Evolutionary conservation across 768 basidiomycete genomes (phyloP), one percentile per base, ranked within the genome.

Genomic region (Hortiboletus flavorubellus): DNA sequence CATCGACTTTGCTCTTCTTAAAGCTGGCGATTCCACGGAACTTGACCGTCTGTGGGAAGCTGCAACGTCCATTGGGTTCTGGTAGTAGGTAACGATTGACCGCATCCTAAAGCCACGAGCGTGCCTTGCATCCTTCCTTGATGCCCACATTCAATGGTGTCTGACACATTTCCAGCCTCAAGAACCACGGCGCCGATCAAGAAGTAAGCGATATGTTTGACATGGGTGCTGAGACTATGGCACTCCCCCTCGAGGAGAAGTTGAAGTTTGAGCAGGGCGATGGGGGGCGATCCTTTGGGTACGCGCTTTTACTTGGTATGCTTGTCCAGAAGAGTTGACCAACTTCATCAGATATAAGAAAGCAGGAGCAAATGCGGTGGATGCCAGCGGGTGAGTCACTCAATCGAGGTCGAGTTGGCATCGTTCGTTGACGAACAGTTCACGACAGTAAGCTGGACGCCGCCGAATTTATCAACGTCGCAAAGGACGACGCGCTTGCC

Each of bases 401-500:
- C 8, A 9, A n/a, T n/a, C n/a, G n/a, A 42, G 14, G 30, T 21
- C 5, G 18, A 39, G 45, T 33, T 23, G 9, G 21, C 31, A n/a
- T 10, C 12, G 7, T 45, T 18, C n/a, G 11, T 41, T 39, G 26
- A 57, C 10, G 8, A 23, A 51, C 7, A 2, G 14, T 31, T 18
- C 8, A 15, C 16, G 12, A 43, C 14, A 66, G 62, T 2, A 46
- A 30, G 6, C 54, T 76, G 45, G 86, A 88, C 62, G 76, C 75
- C 0, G 75, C 78, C 4, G 84, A 88, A 62, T 87, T 86, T 66
- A 73, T 88, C 54, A 87, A 87, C 61, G 68, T 88, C 33, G 74
- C 86, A 0, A 86, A 86, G 63, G 86, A 90, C 62, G 87, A 90
- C 59, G 84, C 77, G 0, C 64, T 89, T 0, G 78, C 82, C 0